Evolutionary conservation across 805 yeast species (phyloP).

Genomic region (Huiozyma sinensis): DNA sequence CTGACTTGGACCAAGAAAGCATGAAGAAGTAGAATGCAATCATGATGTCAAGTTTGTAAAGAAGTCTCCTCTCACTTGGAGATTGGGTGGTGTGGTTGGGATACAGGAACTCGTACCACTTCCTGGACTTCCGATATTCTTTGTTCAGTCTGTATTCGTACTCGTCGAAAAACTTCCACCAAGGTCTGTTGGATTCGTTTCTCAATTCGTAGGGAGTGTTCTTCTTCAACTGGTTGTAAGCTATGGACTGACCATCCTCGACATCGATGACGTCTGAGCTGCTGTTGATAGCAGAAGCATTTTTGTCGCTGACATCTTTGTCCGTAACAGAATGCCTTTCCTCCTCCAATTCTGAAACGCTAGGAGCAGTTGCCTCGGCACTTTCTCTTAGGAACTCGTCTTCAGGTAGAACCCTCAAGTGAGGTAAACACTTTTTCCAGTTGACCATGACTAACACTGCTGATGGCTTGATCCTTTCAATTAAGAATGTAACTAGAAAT

Average conservation of each 20-base stretch:
- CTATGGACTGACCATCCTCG: background rate
- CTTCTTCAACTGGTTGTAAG: constrained; percentile 11
- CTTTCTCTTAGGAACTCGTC: constrained; percentile 1
- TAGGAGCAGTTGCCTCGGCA: background rate
- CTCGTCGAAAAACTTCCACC: constrained; percentile 43
- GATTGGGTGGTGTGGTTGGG: constrained; percentile 30
- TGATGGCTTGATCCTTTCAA: too few relatives aligned
- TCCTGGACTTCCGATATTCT: constrained; percentile 23
- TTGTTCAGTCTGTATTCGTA: constrained; percentile 38
- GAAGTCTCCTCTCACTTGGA: constrained; percentile 34
- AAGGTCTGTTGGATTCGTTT: constrained; percentile 30
- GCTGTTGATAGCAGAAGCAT: background rate
- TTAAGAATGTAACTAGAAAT: too few relatives aligned
- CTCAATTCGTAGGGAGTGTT: constrained; percentile 31
- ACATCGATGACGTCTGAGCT: background rate
- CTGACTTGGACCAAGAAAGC: constrained; percentile 58
- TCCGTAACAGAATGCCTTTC: background rate
- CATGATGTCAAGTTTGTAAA: constrained; percentile 45
- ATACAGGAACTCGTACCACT: constrained; percentile 27
- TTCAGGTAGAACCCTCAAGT: constrained; percentile 15
- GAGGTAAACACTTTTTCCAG: constrained; percentile 20
- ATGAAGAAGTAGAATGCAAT: constrained; percentile 47
- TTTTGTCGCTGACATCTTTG: background rate
- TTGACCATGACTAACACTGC: background rate
- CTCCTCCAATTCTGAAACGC: background rate